A percentile compares a stretch with the other conserved stretches of the same genome.
phyloP scores from a whole-genome alignment of 2,329 filamentous ascomycete genomes.

The Aureobasidium zeae region DNA sequence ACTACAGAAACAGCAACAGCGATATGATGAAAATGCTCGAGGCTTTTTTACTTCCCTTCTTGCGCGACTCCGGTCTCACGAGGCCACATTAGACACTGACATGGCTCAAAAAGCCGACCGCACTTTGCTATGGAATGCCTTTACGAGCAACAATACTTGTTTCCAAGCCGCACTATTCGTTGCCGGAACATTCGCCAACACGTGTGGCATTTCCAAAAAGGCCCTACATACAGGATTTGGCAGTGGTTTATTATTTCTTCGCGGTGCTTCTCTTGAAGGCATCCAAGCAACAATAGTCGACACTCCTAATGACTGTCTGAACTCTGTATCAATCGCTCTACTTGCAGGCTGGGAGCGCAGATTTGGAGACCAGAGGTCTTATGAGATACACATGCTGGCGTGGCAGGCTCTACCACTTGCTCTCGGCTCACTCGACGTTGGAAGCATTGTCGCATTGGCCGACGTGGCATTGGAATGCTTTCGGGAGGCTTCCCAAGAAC shows the following conservation, averaged over 20 bases:
- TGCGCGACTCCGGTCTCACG: slow-evolving; percentile 14
- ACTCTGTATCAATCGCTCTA: slow-evolving; percentile 20
- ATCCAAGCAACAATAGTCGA: slow-evolving; percentile 18
- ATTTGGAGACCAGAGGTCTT: slow-evolving; percentile 20
- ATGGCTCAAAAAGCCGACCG: slow-evolving; percentile 20
- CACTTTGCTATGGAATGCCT: slow-evolving; percentile 18
- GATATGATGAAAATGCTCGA: not conserved
- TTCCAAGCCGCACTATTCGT: slow-evolving; percentile 22
- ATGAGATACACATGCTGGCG: slow-evolving; percentile 20
- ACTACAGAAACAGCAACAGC: not conserved
- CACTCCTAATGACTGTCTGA: slow-evolving; percentile 16
- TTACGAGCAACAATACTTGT: slow-evolving; percentile 18
- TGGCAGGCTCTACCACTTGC: slow-evolving; percentile 19
- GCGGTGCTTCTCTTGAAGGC: slow-evolving; percentile 20
- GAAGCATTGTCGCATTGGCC: slow-evolving; percentile 19
- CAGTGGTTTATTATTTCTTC: slow-evolving; percentile 19
- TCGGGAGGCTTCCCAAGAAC: slow-evolving; percentile 17
- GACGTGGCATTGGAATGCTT: slow-evolving; percentile 20
- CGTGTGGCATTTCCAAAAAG: slow-evolving; percentile 16
- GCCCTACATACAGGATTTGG: slow-evolving; percentile 18
- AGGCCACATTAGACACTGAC: slow-evolving; percentile 15
- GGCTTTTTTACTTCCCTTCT: not conserved
- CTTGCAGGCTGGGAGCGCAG: slow-evolving; percentile 23
- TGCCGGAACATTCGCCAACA: slow-evolving; percentile 20
- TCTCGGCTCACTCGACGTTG: slow-evolving; percentile 17